phyloP scores from a whole-genome alignment of 257 asterid genomes.

The Ligustrum vulgare region DNA sequence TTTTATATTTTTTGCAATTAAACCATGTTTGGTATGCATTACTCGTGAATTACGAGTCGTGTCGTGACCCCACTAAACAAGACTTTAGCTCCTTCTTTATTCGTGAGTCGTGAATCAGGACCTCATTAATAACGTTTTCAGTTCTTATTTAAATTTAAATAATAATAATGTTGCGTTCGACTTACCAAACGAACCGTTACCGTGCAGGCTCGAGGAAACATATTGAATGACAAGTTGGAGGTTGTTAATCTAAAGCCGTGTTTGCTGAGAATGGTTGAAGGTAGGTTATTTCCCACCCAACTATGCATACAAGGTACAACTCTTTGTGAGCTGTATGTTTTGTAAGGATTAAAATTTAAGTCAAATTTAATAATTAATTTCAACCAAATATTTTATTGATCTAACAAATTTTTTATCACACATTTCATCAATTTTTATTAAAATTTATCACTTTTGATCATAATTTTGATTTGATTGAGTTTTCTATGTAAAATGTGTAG shows the following conservation, averaged over 20 bases:
- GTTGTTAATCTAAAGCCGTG: constrained; percentile 84
- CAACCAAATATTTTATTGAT: too few relatives aligned
- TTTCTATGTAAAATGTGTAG: too few relatives aligned
- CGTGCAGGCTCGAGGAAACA: constrained; percentile 76
- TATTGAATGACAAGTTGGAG: constrained; percentile 74
- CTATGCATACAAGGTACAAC: constrained; percentile 20
- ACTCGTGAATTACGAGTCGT: not conserved
- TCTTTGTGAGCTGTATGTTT: not conserved
- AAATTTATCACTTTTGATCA: too few relatives aligned
- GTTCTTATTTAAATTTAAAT: too few relatives aligned
- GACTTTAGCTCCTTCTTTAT: too few relatives aligned
- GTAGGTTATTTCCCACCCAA: constrained; percentile 50
- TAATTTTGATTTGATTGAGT: too few relatives aligned
- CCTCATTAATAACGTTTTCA: not conserved
- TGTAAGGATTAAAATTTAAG: too few relatives aligned
- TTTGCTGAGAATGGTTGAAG: constrained; percentile 86
- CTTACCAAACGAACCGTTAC: not conserved
- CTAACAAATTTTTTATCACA: too few relatives aligned
- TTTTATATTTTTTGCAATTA: too few relatives aligned
- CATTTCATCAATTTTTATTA: too few relatives aligned
- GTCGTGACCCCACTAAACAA: not conserved
- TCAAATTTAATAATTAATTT: too few relatives aligned
- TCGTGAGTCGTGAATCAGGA: not conserved
- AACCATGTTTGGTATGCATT: too few relatives aligned
- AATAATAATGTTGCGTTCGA: not conserved